A percentile compares a stretch with the other conserved stretches of the same genome.
phyloP scores from a whole-genome alignment of 2,329 filamentous ascomycete genomes.

The Coleophoma cylindrospora region DNA sequence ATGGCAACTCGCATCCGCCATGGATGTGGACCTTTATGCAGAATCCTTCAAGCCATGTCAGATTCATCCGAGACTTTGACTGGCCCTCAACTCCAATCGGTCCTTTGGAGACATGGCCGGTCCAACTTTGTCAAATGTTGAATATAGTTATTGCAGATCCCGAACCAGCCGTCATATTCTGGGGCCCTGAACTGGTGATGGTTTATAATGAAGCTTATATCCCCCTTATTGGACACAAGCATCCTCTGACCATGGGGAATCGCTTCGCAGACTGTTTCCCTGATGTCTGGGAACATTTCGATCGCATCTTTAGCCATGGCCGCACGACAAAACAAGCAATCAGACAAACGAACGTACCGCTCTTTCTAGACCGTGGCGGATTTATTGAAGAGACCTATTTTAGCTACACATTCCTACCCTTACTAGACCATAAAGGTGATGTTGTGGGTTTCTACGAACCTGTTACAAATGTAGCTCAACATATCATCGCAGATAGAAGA shows the following conservation, averaged over 20 bases:
- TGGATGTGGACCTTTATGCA: too few relatives aligned
- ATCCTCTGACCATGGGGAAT: conserved; percentile 29
- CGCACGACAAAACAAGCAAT: conserved; percentile 19
- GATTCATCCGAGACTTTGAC: conserved; percentile 21
- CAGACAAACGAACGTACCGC: conserved; percentile 18
- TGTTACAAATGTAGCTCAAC: too few relatives aligned
- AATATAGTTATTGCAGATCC: conserved; percentile 31
- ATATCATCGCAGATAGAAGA: conserved; percentile 18
- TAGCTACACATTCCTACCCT: conserved; percentile 17
- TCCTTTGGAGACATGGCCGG: conserved; percentile 31
- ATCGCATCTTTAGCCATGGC: conserved; percentile 22
- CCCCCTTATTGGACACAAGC: conserved; percentile 24
- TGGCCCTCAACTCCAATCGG: conserved; percentile 38
- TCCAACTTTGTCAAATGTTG: conserved; percentile 31
- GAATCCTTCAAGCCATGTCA: too few relatives aligned
- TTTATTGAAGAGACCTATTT: conserved; percentile 32
- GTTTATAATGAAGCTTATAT: conserved; percentile 32
- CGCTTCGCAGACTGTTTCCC: conserved; percentile 34
- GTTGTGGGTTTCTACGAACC: too few relatives aligned
- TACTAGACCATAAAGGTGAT: not conserved
- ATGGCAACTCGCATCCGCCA: too few relatives aligned
- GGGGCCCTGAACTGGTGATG: conserved; percentile 25
- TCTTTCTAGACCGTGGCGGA: conserved; percentile 28
- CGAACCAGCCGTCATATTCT: conserved; percentile 29
- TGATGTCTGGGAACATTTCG: conserved; percentile 27